Conservation (phyloP, 192 early-diverging fungal genomes). For the Umbelopsis isabellina region DNA sequence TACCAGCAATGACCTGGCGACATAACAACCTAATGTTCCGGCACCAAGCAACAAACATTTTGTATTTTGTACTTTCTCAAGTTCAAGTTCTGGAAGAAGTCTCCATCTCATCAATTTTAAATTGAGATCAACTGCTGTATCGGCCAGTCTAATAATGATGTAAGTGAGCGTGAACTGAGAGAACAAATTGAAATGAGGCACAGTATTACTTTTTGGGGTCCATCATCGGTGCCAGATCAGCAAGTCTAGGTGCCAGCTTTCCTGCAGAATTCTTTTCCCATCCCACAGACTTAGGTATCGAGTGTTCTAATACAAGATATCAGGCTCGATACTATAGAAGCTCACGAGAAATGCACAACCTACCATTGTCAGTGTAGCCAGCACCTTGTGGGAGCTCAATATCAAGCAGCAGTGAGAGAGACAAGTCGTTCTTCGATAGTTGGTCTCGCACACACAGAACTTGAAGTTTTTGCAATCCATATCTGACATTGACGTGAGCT, state of each 20-base stretch:
- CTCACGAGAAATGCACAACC: background rate
- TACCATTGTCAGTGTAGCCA: slow-evolving; percentile 24
- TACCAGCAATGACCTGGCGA: slow-evolving; percentile 80
- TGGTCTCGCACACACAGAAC: slow-evolving; percentile 72
- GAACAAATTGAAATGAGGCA: background rate
- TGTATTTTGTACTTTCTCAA: slow-evolving; percentile 77
- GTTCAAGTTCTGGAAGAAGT: slow-evolving; percentile 78
- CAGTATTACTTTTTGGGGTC: slow-evolving; percentile 66
- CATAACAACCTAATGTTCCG: slow-evolving; percentile 95
- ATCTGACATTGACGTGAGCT: slow-evolving; percentile 60
- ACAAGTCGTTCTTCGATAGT: slow-evolving; percentile 46
- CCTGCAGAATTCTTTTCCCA: slow-evolving; percentile 89
- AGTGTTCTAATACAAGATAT: background rate
- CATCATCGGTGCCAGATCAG: slow-evolving; percentile 87
- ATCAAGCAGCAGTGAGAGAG: slow-evolving; percentile 49
- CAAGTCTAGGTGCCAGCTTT: slow-evolving; percentile 80
- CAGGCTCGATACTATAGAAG: background rate
- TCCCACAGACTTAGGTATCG: slow-evolving; percentile 72
- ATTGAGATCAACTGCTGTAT: slow-evolving; percentile 91
- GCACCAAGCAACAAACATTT: slow-evolving; percentile 90
- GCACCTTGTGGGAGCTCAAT: slow-evolving; percentile 47
- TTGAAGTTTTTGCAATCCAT: slow-evolving; percentile 49
- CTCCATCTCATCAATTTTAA: slow-evolving; percentile 98
- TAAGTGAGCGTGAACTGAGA: background rate
- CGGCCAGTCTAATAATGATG: slow-evolving; percentile 66